Evolutionary conservation across 345 rosid genomes (phyloP), one percentile per base, ranked within the genome.

Genomic region (Erucastrum elatum): DNA sequence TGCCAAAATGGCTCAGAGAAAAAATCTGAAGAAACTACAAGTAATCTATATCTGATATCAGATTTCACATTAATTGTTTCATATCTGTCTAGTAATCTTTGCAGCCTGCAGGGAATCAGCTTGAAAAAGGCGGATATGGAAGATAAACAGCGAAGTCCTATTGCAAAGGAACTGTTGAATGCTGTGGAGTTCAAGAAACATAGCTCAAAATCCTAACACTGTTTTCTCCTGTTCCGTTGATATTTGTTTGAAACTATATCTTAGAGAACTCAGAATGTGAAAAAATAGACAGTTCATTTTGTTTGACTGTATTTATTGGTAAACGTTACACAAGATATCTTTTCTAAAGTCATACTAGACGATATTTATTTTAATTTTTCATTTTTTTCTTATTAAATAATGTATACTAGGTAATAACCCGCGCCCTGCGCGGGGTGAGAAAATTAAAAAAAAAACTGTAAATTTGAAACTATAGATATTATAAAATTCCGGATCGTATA

Each of bases 1-100:
- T 27, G 97, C 97, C n/a, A 87, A 83, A 86, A 74, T 89, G 85
- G 97, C 98, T 55, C 88, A 92, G 78, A 88, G 76, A 88, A 94
- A 94, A 88, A 92, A 92, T 49, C 12, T 82, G 37, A 84, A 61
- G 15, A 94, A 88, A 83, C 79, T 94, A 75, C 97, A 94, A 96
- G 98, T 94, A 81, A 63, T 9, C 49, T 41, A 41, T n/a, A 10
- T 41, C 49, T 73, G 25, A 16, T 60, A 53, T 55, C 11, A 37
- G 31, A 37, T 41, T 2, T 4, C 17, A 27, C 10, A 33, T 72
- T 34, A 62, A 66, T 10, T 41, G 63, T 31, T 49, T 60, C 44
- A 25, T 44, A 41, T 29, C 12, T 2, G 46, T 66, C 11, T 70
- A 34, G 44, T 27, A 53, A 33, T 33, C 27, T 72, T 21, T 21